Percentiles rank a stretch among this genome's conserved stretches.
These are phyloP conservation scores for Nemania serpens DNA, from an alignment of 2,329 filamentous ascomycete genomes.

Conservation along the genomic window DNA sequence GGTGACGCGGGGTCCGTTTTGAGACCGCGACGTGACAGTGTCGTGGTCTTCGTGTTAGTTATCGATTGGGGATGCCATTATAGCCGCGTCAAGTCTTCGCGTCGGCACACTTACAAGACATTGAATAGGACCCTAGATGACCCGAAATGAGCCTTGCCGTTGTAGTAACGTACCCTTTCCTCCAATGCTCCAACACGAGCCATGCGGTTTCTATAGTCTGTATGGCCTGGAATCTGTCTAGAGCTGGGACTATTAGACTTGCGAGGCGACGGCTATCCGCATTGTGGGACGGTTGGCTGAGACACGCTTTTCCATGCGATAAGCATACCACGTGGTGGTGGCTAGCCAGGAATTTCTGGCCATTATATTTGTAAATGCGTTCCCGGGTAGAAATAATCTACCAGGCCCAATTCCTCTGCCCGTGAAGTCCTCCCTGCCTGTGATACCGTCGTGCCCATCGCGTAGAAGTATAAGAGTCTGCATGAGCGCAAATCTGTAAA, in stretches of 20 bases:
- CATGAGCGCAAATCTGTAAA: neutral
- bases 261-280: slow-evolving; percentile 15
- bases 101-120: neutral
- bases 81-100: neutral
- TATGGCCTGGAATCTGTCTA: slow-evolving; percentile 18
- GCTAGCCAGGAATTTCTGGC: slow-evolving; percentile 30
- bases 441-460: neutral
- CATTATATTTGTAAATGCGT: slow-evolving; percentile 27
- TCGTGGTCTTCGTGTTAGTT: neutral
- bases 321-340: slow-evolving; percentile 15
- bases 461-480: slow-evolving; percentile 18
- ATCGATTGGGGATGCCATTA: neutral
- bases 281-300: slow-evolving; percentile 22
- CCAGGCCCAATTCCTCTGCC: neutral
- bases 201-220: neutral
- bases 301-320: slow-evolving; percentile 23
- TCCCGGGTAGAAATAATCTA: slow-evolving; percentile 10
- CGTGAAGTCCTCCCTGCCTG: neutral
- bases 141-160: neutral
- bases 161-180: neutral
- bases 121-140: neutral
- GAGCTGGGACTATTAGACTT: slow-evolving; percentile 2
- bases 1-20: neutral
- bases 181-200: neutral
- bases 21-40: neutral